Evolutionary conservation across 305 asterid genomes (phyloP).

Genomic region (Fraxinus floribunda): DNA sequence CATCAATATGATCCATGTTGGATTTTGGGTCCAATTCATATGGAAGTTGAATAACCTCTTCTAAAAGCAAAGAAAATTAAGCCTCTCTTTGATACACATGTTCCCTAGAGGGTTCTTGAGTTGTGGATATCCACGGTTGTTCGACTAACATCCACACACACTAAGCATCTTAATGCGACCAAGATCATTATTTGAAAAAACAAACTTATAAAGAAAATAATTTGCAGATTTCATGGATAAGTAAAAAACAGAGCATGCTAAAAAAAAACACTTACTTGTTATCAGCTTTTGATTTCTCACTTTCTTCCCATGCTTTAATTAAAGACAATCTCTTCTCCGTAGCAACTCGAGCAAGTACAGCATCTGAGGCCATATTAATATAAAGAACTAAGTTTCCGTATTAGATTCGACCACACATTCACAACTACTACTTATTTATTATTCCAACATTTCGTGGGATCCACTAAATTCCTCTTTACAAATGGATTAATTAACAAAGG

Average conservation of each 20-base stretch:
- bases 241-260: slow-evolving; percentile 2
- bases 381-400: background rate
- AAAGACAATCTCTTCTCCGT: slow-evolving; percentile 76
- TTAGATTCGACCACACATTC: background rate
- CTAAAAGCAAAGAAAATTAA: background rate
- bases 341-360: slow-evolving; percentile 69
- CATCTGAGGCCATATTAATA: slow-evolving; percentile 42
- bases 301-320: slow-evolving; percentile 92
- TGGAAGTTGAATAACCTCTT: background rate
- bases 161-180: background rate
- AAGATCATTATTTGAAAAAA: background rate
- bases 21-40: background rate
- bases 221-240: background rate
- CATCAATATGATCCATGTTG: background rate
- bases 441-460: background rate
- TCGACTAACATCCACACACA: background rate
- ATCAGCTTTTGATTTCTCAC: slow-evolving; percentile 85
- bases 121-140: background rate
- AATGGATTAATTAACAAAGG: background rate
- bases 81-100: background rate
- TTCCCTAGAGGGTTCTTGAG: background rate
- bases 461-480: background rate
- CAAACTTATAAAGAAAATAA: background rate
- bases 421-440: background rate
- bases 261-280: slow-evolving; percentile 61